A percentile compares a stretch with the other conserved stretches of the same genome.
phyloP scores from a whole-genome alignment of 2,329 filamentous ascomycete genomes.

The Alternaria sp. region DNA sequence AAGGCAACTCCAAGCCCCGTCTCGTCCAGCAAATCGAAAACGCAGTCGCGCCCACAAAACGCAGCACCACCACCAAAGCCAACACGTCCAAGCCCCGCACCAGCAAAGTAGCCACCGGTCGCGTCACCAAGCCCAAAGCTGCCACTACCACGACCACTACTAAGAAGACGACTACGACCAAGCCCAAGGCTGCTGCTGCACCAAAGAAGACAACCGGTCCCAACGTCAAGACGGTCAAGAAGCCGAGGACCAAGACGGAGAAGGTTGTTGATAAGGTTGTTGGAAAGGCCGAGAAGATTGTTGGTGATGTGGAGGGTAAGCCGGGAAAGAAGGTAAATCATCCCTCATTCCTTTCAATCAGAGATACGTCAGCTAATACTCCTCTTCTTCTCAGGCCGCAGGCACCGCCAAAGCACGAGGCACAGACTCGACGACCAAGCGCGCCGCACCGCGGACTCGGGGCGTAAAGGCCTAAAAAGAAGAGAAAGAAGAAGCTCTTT shows the following conservation, averaged over 20 bases:
- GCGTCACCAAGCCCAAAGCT: slow-evolving; percentile 46
- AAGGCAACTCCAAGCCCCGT: slow-evolving; percentile 56
- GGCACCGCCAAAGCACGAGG: slow-evolving; percentile 17
- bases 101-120: slow-evolving; percentile 15
- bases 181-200: slow-evolving; percentile 3
- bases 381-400: slow-evolving; percentile 7
- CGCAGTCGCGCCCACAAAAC: slow-evolving; percentile 48
- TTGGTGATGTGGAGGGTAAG: slow-evolving; percentile 31
- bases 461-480: slow-evolving; percentile 1
- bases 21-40: slow-evolving; percentile 59
- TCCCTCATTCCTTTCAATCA: neutral
- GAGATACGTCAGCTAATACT: neutral
- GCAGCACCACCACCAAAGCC: slow-evolving; percentile 46
- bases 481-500: neutral
- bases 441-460: slow-evolving; percentile 9
- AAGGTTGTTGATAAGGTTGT: slow-evolving; percentile 36
- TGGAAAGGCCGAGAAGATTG: slow-evolving; percentile 28
- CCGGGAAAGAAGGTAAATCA: slow-evolving; percentile 38
- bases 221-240: slow-evolving; percentile 30
- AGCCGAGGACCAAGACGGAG: slow-evolving; percentile 35
- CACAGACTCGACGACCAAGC: slow-evolving; percentile 14
- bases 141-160: slow-evolving; percentile 20
- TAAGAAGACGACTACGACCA: slow-evolving; percentile 15
- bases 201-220: slow-evolving; percentile 11
- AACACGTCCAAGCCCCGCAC: slow-evolving; percentile 43